phyloP scores from a whole-genome alignment of 2,329 filamentous ascomycete genomes.

The Pseudogymnoascus sp. region DNA sequence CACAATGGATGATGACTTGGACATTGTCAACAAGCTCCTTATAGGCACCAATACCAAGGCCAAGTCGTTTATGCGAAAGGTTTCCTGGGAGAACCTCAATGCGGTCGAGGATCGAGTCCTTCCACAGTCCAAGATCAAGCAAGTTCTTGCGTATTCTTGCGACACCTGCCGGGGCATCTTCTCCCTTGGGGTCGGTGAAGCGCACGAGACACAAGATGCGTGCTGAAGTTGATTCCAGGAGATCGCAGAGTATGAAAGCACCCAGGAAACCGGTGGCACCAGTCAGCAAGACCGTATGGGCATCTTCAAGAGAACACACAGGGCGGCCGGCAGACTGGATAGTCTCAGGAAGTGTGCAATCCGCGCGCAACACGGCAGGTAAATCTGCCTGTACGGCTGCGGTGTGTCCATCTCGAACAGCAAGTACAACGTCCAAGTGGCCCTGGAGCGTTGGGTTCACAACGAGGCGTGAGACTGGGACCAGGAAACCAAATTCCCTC shows the following conservation, averaged over 20 bases:
- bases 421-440: conserved; percentile 63
- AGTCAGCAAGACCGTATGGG: conserved; percentile 62
- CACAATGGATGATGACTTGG: conserved; percentile 69
- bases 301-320: conserved; percentile 53
- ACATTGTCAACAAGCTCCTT: conserved; percentile 55
- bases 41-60: conserved; percentile 58
- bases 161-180: conserved; percentile 58
- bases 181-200: conserved; percentile 57
- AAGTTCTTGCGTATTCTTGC: conserved; percentile 67
- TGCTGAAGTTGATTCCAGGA: conserved; percentile 61
- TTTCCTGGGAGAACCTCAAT: conserved; percentile 70
- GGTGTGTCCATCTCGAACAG: conserved; percentile 63
- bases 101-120: conserved; percentile 67
- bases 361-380: conserved; percentile 58
- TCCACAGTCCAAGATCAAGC: conserved; percentile 71
- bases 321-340: conserved; percentile 49
- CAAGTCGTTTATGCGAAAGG: conserved; percentile 58
- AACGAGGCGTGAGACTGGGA: conserved; percentile 63
- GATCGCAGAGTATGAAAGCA: conserved; percentile 61
- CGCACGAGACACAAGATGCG: conserved; percentile 66
- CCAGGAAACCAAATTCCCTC: conserved; percentile 62
- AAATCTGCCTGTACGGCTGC: conserved; percentile 69
- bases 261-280: conserved; percentile 71
- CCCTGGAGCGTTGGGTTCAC: conserved; percentile 64
- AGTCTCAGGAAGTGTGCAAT: conserved; percentile 61